Conservation (phyloP, 2,329 filamentous ascomycete genomes). For the Cordyceps farinosa region DNA sequence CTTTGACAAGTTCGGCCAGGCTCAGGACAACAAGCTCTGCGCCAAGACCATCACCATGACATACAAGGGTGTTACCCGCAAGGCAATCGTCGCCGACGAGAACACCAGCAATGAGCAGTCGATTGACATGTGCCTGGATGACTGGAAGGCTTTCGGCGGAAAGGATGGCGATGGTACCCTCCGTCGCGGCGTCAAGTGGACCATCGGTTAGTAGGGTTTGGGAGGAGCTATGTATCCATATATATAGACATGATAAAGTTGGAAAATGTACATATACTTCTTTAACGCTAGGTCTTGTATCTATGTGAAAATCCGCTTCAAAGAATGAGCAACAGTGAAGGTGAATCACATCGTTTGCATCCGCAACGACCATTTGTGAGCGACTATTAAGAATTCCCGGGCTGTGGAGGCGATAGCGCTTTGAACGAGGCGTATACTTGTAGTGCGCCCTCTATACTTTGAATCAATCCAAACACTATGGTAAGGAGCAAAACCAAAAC, state of each 20-base stretch:
- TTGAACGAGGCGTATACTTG: slow-evolving; percentile 32
- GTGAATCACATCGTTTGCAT: not conserved
- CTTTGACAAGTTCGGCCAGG: slow-evolving; percentile 15
- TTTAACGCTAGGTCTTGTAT: no score
- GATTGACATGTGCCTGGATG: slow-evolving; percentile 19
- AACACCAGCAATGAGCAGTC: slow-evolving; percentile 26
- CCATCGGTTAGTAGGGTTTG: not conserved
- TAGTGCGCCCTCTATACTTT: slow-evolving; percentile 39
- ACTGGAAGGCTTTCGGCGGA: slow-evolving; percentile 18
- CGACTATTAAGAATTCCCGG: not conserved
- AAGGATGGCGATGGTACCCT: slow-evolving; percentile 18
- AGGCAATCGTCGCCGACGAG: slow-evolving; percentile 21
- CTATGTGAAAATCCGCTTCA: no score
- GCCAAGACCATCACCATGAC: slow-evolving; percentile 19
- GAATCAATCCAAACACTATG: slow-evolving; percentile 38
- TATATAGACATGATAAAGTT: not conserved
- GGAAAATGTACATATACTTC: not conserved
- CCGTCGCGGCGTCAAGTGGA: slow-evolving; percentile 12
- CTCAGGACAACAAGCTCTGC: slow-evolving; percentile 18
- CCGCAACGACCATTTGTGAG: not conserved
- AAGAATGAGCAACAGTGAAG: no score
- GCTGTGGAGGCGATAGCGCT: not conserved
- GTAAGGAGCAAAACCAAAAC: slow-evolving; percentile 31
- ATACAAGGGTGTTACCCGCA: slow-evolving; percentile 16
- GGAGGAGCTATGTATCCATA: not conserved